Evolutionary conservation across 2,329 filamentous ascomycete genomes (phyloP).

Genomic region (Epichloe bromicola): DNA sequence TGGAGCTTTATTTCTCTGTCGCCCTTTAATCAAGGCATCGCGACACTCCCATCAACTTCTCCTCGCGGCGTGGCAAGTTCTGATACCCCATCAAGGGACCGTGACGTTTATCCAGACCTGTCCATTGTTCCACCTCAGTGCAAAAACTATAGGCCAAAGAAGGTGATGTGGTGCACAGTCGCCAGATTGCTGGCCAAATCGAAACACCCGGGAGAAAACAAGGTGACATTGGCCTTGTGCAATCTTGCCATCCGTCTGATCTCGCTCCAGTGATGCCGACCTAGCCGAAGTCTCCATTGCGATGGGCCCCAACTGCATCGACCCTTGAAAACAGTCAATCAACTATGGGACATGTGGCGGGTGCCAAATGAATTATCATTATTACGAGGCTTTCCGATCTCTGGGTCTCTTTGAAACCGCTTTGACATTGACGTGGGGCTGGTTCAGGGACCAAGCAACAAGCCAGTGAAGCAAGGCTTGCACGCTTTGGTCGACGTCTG

Average conservation of each 20-base stretch:
- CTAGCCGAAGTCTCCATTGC: background rate
- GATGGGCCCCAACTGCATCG: background rate
- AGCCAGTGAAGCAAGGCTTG: background rate
- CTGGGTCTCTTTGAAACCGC: background rate
- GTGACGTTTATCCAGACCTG: background rate
- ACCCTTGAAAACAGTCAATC: background rate
- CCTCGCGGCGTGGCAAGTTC: too few relatives aligned
- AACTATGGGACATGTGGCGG: too few relatives aligned
- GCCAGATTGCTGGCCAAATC: too few relatives aligned
- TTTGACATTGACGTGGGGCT: background rate
- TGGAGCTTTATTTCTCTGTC: too few relatives aligned
- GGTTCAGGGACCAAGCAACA: background rate
- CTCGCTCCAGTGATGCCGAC: background rate
- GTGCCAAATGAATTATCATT: too few relatives aligned
- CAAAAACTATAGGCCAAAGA: too few relatives aligned
- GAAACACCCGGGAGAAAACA: background rate
- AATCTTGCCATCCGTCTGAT: background rate
- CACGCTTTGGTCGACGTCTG: background rate
- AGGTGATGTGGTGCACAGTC: too few relatives aligned
- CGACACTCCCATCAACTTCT: too few relatives aligned
- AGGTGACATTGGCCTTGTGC: background rate
- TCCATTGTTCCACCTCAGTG: background rate
- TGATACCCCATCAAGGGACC: too few relatives aligned
- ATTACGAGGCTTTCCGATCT: background rate
- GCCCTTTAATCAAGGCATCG: too few relatives aligned